A percentile compares a stretch with the other conserved stretches of the same genome.
Conservation (phyloP, 805 yeast genomes). For the Yarrowia sp. region DNA sequence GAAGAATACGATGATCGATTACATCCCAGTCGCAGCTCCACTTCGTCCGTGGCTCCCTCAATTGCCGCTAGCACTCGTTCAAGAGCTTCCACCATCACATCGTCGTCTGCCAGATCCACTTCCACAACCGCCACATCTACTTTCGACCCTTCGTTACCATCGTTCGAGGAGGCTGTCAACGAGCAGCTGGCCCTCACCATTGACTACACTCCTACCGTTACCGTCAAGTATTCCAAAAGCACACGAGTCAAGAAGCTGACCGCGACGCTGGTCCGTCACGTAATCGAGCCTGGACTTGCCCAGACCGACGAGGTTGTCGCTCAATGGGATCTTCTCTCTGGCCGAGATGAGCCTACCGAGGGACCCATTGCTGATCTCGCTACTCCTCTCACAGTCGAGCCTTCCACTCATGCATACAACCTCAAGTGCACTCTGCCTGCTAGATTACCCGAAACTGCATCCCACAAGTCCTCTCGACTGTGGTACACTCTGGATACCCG, state of each 20-base stretch:
- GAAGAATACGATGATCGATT: conserved; percentile 27
- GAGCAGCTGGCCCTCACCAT: conserved; percentile 33
- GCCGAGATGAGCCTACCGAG: conserved; percentile 10
- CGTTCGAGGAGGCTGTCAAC: conserved; percentile 32
- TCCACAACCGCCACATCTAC: conserved; percentile 9
- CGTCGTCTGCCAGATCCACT: neutral
- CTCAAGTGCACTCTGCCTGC: conserved; percentile 32
- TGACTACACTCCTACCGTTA: conserved; percentile 15
- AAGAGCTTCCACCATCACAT: conserved; percentile 11
- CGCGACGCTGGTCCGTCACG: conserved; percentile 9
- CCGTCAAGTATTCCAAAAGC: conserved; percentile 16
- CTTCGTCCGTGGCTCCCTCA: conserved; percentile 13
- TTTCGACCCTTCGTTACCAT: conserved; percentile 23
- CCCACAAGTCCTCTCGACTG: conserved; percentile 20
- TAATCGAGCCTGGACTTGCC: conserved; percentile 3
- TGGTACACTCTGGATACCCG: conserved; percentile 35
- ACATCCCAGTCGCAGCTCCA: conserved; percentile 11
- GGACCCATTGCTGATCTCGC: conserved; percentile 15
- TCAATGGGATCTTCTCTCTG: conserved; percentile 29
- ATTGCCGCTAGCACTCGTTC: conserved; percentile 7
- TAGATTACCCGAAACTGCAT: conserved; percentile 31
- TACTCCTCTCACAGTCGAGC: conserved; percentile 14
- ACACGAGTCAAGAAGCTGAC: conserved; percentile 35
- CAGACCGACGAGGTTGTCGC: conserved; percentile 27
- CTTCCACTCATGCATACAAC: conserved; percentile 10